These are phyloP conservation scores for Stemphylium lycopersici DNA, from an alignment of 2,329 filamentous ascomycete species.

Conservation along the genomic window DNA sequence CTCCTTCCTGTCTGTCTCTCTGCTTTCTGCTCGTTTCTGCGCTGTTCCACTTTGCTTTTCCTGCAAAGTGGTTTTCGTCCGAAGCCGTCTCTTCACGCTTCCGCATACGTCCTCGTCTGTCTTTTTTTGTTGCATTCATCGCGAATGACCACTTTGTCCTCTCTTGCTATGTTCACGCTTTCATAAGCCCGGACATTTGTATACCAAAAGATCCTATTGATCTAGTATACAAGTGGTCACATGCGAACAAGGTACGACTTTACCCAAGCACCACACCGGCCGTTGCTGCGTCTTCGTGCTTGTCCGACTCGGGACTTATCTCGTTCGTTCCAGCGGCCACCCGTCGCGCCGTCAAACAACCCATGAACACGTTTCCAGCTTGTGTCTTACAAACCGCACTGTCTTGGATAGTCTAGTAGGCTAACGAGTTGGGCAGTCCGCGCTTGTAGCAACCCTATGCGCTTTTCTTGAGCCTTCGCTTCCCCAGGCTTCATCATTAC, in stretches of 20 bases:
- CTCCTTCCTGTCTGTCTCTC: constrained; percentile 40
- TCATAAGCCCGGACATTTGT: constrained; percentile 36
- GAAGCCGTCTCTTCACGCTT: constrained; percentile 42
- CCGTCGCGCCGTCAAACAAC: constrained; percentile 43
- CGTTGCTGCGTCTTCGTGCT: constrained; percentile 29
- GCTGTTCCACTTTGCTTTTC: constrained; percentile 44
- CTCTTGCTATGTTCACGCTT: constrained; percentile 39
- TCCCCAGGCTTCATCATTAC: constrained; percentile 34
- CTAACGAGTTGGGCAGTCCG: constrained; percentile 47
- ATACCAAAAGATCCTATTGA: constrained; percentile 21
- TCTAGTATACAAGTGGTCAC: constrained; percentile 33
- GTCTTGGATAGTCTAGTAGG: constrained; percentile 46
- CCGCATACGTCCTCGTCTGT: constrained; percentile 39
- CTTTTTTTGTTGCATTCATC: constrained; percentile 33
- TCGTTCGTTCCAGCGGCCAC: constrained; percentile 40
- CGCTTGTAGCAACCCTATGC: constrained; percentile 40
- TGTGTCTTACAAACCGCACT: constrained; percentile 47
- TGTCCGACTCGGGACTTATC: constrained; percentile 43
- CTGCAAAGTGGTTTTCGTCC: constrained; percentile 38
- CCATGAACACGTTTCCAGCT: constrained; percentile 47
- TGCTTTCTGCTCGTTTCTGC: constrained; percentile 35
- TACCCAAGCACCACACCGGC: constrained; percentile 31
- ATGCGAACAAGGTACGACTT: constrained; percentile 43
- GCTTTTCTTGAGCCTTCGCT: constrained; percentile 38
- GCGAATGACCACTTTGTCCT: constrained; percentile 41